These are phyloP conservation scores for Penicillium sp. DNA, from an alignment of 2,329 filamentous ascomycete genomes.

Conservation along the genomic window DNA sequence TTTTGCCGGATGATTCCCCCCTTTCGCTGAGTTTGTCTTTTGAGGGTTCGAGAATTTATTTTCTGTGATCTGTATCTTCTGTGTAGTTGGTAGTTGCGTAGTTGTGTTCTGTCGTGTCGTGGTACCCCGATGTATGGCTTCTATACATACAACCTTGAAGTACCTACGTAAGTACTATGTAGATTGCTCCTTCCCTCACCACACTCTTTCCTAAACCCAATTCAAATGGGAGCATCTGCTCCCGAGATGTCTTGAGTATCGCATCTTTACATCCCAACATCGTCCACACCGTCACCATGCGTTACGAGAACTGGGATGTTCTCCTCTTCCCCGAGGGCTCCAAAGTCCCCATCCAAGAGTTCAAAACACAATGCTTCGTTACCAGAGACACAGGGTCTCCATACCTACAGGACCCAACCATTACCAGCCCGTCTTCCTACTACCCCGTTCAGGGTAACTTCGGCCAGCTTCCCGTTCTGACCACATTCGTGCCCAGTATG, in stretches of 20 bases:
- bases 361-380: constrained; percentile 73
- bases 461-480: constrained; percentile 61
- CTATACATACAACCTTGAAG: neutral
- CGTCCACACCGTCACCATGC: constrained; percentile 56
- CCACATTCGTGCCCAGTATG: constrained; percentile 69
- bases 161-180: neutral
- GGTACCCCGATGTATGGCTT: neutral
- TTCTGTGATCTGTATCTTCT: constrained; percentile 12
- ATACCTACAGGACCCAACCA: constrained; percentile 47
- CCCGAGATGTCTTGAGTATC: neutral
- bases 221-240: no score
- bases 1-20: constrained; percentile 32
- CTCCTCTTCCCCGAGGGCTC: constrained; percentile 70
- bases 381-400: constrained; percentile 57
- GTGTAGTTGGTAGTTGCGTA: neutral
- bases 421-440: constrained; percentile 33
- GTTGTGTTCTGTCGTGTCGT: neutral
- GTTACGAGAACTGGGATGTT: constrained; percentile 83
- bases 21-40: constrained; percentile 19
- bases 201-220: no score
- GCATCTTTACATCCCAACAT: constrained; percentile 21
- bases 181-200: no score
- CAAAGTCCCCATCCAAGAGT: constrained; percentile 74
- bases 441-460: constrained; percentile 25
- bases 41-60: neutral